These are phyloP conservation scores for Wickerhamomyces xylosicus DNA, from an alignment of 805 yeast species.

Conservation along the genomic window DNA sequence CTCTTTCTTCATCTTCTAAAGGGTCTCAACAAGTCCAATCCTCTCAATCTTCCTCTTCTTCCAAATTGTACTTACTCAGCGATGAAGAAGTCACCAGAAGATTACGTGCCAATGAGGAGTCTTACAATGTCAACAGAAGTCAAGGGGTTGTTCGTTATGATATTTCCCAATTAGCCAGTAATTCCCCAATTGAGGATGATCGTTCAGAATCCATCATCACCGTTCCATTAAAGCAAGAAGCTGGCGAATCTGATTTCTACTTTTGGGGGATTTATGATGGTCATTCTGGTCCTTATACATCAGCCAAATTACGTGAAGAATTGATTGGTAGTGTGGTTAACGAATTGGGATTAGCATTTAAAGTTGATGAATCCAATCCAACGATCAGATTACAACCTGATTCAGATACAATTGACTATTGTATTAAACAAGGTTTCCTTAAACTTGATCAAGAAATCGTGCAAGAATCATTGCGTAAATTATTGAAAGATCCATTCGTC, in stretches of 20 bases:
- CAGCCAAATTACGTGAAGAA: conserved; percentile 73
- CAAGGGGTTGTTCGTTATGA: conserved; percentile 87
- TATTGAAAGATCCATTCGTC: conserved; percentile 58
- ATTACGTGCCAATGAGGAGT: conserved; percentile 68
- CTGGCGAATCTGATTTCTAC: conserved; percentile 64
- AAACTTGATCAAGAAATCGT: conserved; percentile 84
- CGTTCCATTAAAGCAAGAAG: conserved; percentile 41
- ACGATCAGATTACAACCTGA: conserved; percentile 52
- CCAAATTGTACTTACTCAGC: conserved; percentile 35
- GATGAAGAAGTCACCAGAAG: conserved; percentile 65
- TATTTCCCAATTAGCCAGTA: conserved; percentile 80
- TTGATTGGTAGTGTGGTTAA: conserved; percentile 67
- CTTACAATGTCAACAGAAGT: conserved; percentile 70
- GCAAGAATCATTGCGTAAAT: conserved; percentile 55
- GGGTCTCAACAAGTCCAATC: conserved; percentile 12
- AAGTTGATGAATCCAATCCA: conserved; percentile 35
- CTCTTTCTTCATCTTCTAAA: conserved; percentile 15
- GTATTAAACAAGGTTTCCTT: conserved; percentile 71
- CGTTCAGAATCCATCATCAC: conserved; percentile 75
- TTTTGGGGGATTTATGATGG: conserved; percentile 96
- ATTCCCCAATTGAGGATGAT: conserved; percentile 92
- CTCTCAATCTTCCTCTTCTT: conserved; percentile 24
- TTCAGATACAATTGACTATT: conserved; percentile 63
- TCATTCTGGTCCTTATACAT: conserved; percentile 93
- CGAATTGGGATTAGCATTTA: conserved; percentile 59